phyloP scores from a whole-genome alignment of 805 yeast genomes.

The Candida tammaniensis region DNA sequence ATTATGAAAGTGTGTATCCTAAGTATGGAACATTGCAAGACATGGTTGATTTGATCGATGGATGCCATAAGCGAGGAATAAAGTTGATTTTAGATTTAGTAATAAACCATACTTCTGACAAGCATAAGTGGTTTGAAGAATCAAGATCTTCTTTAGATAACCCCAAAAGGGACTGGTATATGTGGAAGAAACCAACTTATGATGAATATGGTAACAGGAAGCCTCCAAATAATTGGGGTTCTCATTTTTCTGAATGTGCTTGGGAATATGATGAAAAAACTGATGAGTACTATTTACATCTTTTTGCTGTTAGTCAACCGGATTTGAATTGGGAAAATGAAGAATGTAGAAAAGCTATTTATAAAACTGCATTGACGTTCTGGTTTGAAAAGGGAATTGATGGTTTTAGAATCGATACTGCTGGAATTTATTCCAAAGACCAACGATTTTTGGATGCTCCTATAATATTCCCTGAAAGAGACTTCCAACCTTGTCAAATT shows the following conservation, averaged over 20 bases:
- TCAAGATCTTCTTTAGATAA: conserved; percentile 48
- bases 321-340: conserved; percentile 62
- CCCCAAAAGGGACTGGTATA: conserved; percentile 61
- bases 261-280: conserved; percentile 57
- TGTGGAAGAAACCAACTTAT: conserved; percentile 51
- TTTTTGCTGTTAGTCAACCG: conserved; percentile 55
- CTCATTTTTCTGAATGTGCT: conserved; percentile 53
- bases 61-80: conserved; percentile 48
- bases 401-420: conserved; percentile 60
- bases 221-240: conserved; percentile 60
- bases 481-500: conserved; percentile 39
- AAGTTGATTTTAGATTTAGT: conserved; percentile 54
- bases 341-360: conserved; percentile 35
- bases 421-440: conserved; percentile 51
- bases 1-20: conserved; percentile 51
- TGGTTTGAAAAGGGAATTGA: conserved; percentile 59
- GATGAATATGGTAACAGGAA: conserved; percentile 46
- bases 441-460: conserved; percentile 50
- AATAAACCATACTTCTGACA: conserved; percentile 55
- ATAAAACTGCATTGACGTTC: conserved; percentile 46
- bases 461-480: conserved; percentile 37
- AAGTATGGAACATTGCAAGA: conserved; percentile 55
- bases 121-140: conserved; percentile 59
- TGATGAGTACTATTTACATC: conserved; percentile 53
- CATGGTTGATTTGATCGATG: conserved; percentile 46